Conservation (phyloP, 225 moss, liverwort and hornwort species). For the Pseudoscleropodium purum region DNA sequence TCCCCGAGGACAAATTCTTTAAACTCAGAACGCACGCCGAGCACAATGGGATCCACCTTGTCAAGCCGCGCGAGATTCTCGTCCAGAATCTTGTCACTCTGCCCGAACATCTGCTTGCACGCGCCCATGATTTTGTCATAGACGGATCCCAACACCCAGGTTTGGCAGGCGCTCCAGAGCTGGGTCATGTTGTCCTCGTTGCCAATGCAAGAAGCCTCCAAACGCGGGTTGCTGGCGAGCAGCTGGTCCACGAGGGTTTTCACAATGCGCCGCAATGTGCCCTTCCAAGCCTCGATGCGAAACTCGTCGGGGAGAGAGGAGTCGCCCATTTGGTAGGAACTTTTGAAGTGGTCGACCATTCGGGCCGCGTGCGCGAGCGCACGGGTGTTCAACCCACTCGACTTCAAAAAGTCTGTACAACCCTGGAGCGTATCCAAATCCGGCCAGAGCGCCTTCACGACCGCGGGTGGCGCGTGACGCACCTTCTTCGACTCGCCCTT, state of each 20-base stretch:
- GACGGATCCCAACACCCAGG: slow-evolving; percentile 47
- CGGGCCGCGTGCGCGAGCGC: slow-evolving; percentile 50
- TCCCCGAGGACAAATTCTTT: slow-evolving; percentile 53
- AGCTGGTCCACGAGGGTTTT: slow-evolving; percentile 48
- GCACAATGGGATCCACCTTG: slow-evolving; percentile 45
- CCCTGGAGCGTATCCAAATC: slow-evolving; percentile 47
- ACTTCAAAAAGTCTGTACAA: slow-evolving; percentile 59
- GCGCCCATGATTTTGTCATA: slow-evolving; percentile 62
- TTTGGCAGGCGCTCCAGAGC: slow-evolving; percentile 52
- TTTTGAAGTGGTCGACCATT: slow-evolving; percentile 65
- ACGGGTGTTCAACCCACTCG: slow-evolving; percentile 55
- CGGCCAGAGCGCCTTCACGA: slow-evolving; percentile 16
- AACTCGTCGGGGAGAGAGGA: slow-evolving; percentile 41
- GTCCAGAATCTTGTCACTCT: slow-evolving; percentile 38
- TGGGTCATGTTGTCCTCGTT: slow-evolving; percentile 14
- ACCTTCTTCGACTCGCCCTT: slow-evolving; percentile 25
- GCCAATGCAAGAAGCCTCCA: slow-evolving; percentile 17
- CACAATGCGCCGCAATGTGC: slow-evolving; percentile 43
- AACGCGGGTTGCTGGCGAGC: slow-evolving; percentile 29
- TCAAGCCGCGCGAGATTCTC: slow-evolving; percentile 34
- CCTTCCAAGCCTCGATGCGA: slow-evolving; percentile 56
- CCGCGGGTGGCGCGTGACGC: slow-evolving; percentile 5
- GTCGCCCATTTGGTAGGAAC: slow-evolving; percentile 58
- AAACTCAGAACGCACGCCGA: slow-evolving; percentile 47
- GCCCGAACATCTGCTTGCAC: slow-evolving; percentile 58